phyloP scores from a whole-genome alignment of 202 grass and related monocot species.

The Panicum hallii region DNA sequence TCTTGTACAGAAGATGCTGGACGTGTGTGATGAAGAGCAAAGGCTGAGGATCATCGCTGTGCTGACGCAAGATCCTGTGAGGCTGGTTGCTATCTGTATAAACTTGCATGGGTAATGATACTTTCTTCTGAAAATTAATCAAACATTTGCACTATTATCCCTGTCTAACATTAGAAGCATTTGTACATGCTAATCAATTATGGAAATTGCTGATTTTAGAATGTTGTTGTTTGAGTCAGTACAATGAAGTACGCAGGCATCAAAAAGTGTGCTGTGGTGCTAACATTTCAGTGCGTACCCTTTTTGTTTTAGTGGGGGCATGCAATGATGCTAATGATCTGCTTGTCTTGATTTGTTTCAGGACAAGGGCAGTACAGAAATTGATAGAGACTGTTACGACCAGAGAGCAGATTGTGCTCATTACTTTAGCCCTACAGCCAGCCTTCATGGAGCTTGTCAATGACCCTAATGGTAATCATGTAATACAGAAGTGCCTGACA shows the following conservation, averaged over 20 bases:
- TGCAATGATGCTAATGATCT: conserved; percentile 32
- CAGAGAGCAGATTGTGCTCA: conserved; percentile 54
- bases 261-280: conserved; percentile 10
- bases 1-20: conserved; percentile 86
- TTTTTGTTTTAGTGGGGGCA: background rate
- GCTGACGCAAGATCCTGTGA: conserved; percentile 60
- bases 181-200: background rate
- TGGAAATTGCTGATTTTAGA: conserved; percentile 27
- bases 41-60: conserved; percentile 52
- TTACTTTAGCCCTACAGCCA: conserved; percentile 71
- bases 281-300: conserved; percentile 3
- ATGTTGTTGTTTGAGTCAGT: conserved; percentile 12
- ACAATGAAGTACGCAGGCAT: background rate
- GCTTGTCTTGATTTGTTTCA: conserved; percentile 61
- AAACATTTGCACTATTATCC: conserved; percentile 11
- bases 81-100: conserved; percentile 61
- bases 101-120: conserved; percentile 78
- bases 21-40: conserved; percentile 81
- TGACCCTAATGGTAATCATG: conserved; percentile 89
- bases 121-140: conserved; percentile 37
- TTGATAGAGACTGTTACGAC: conserved; percentile 77
- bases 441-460: conserved; percentile 75
- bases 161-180: background rate
- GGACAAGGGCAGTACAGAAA: conserved; percentile 89
- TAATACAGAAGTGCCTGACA: conserved; percentile 75